Percentiles rank a stretch among this genome's conserved stretches.
Evolutionary conservation across 345 rosid genomes (phyloP).

Genomic region (Orychophragmus violaceus): DNA sequence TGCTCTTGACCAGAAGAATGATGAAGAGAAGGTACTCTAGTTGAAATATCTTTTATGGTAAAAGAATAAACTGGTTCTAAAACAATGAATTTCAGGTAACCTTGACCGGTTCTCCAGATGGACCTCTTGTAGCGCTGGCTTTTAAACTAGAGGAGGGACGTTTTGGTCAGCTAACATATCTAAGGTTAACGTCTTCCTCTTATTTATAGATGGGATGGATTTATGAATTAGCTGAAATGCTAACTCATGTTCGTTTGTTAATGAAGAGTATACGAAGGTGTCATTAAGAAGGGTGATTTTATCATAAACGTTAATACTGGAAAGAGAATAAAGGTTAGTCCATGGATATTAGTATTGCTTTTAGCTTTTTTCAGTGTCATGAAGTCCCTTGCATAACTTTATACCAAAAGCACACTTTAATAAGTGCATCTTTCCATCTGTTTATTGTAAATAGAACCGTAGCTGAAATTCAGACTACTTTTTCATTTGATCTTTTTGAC

Average conservation of each 20-base stretch:
- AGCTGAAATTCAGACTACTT: background rate
- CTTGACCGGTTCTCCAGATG: conserved; percentile 82
- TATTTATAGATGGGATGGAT: background rate
- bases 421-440: background rate
- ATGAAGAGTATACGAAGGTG: conserved; percentile 88
- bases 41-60: background rate
- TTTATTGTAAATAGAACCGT: background rate
- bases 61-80: background rate
- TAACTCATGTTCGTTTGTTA: conserved; percentile 22
- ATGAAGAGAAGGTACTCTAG: conserved; percentile 75
- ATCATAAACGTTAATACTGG: conserved; percentile 86
- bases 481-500: background rate
- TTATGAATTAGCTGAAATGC: conserved; percentile 16
- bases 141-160: conserved; percentile 98
- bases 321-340: conserved; percentile 84
- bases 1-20: conserved; percentile 87
- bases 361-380: background rate
- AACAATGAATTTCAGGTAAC: conserved; percentile 44
- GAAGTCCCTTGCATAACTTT: background rate
- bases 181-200: conserved; percentile 43
- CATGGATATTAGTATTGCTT: background rate
- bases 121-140: conserved; percentile 96
- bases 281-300: conserved; percentile 89
- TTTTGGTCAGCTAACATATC: conserved; percentile 87
- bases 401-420: background rate